Evolutionary conservation across 176 grass and related monocot genomes (phyloP).

Genomic region (Oryza longistaminata): DNA sequence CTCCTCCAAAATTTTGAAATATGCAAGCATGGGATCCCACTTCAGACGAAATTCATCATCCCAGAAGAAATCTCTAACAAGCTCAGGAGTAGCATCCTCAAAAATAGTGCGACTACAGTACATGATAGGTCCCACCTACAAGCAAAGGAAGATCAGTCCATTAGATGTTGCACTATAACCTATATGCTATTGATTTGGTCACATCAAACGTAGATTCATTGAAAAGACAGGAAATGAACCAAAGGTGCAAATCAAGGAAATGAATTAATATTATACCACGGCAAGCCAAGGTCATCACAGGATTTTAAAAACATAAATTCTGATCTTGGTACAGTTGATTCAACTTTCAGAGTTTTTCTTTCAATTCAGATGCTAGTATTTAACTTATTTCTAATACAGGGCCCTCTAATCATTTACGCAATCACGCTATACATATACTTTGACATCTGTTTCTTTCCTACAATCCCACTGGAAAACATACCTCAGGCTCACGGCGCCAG

Average conservation of each 20-base stretch:
- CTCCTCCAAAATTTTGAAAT: slow-evolving; percentile 80
- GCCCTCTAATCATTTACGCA: not conserved
- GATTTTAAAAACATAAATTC: not conserved
- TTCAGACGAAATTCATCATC: slow-evolving; percentile 94
- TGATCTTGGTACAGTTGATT: not conserved
- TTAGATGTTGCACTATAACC: slow-evolving; percentile 13
- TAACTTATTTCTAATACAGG: not conserved
- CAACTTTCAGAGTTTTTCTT: not conserved
- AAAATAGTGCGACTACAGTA: slow-evolving; percentile 83
- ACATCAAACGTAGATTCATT: not conserved
- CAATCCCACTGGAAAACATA: slow-evolving; percentile 26
- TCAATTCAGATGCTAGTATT: slow-evolving; percentile 13
- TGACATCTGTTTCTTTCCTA: not conserved
- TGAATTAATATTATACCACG: slow-evolving; percentile 17
- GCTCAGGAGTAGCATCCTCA: slow-evolving; percentile 95
- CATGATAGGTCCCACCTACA: slow-evolving; percentile 86
- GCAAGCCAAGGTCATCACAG: not conserved
- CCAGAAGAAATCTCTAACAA: slow-evolving; percentile 99
- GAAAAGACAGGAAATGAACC: not conserved
- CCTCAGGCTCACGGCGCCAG: slow-evolving; percentile 92
- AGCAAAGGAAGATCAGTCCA: slow-evolving; percentile 9
- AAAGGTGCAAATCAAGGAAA: not conserved
- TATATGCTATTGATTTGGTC: not conserved
- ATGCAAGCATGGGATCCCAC: slow-evolving; percentile 93
- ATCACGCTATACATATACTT: slow-evolving; percentile 5